These are phyloP conservation scores for Trichoderma atroviride DNA, from an alignment of 2,329 filamentous ascomycete genomes.

Conservation along the genomic window DNA sequence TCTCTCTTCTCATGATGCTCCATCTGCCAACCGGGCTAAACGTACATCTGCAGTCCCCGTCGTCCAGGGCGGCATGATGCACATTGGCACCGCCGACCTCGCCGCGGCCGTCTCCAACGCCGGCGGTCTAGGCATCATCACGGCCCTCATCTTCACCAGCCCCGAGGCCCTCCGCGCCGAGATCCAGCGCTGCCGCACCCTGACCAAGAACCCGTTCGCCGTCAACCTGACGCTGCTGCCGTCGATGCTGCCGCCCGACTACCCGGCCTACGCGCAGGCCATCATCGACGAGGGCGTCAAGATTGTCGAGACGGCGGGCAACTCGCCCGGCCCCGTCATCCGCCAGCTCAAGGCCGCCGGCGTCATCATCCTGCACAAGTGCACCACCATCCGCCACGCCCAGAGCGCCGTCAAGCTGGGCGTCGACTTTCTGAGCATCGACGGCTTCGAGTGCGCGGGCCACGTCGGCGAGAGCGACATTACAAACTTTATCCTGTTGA, in stretches of 20 bases:
- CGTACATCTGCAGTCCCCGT: slow-evolving; percentile 62
- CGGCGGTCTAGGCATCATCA: slow-evolving; percentile 81
- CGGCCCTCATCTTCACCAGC: slow-evolving; percentile 87
- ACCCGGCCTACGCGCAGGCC: slow-evolving; percentile 85
- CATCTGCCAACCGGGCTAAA: neutral
- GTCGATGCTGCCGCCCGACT: slow-evolving; percentile 86
- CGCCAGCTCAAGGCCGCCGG: slow-evolving; percentile 79
- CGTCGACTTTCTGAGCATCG: slow-evolving; percentile 94
- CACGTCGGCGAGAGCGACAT: slow-evolving; percentile 88
- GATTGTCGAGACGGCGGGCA: slow-evolving; percentile 91
- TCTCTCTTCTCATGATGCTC: neutral
- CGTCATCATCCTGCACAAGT: slow-evolving; percentile 89
- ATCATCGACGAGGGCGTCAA: slow-evolving; percentile 90
- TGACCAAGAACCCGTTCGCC: slow-evolving; percentile 81
- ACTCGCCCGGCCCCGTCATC: slow-evolving; percentile 87
- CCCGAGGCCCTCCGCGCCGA: slow-evolving; percentile 91
- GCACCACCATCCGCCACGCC: slow-evolving; percentile 93
- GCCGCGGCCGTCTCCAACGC: slow-evolving; percentile 77
- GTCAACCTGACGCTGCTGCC: slow-evolving; percentile 96
- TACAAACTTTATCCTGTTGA: slow-evolving; percentile 87
- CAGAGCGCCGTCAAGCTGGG: slow-evolving; percentile 89
- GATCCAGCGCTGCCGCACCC: slow-evolving; percentile 80
- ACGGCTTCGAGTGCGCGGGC: slow-evolving; percentile 95
- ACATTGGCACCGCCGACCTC: slow-evolving; percentile 79
- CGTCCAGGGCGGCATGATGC: slow-evolving; percentile 86